These are phyloP conservation scores for Hippophae rhamnoides DNA, from an alignment of 306 rosid species.

Conservation along the genomic window DNA sequence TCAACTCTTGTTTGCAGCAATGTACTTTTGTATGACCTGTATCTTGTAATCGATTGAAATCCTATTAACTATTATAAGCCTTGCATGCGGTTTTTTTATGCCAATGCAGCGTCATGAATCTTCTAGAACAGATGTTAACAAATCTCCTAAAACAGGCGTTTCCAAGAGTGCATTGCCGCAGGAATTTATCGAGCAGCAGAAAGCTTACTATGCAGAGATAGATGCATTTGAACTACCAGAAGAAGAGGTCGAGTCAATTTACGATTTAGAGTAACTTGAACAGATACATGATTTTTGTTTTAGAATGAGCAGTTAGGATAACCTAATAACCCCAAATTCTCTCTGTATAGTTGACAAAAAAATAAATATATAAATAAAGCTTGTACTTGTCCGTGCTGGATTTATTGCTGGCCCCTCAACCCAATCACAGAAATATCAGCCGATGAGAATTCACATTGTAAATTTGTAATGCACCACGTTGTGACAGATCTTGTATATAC, in stretches of 20 bases:
- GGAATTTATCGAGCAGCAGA: constrained; percentile 55
- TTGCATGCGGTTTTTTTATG: constrained; percentile 15
- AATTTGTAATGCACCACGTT: no score
- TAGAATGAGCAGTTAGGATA: constrained; percentile 9
- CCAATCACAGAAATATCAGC: constrained; percentile 1
- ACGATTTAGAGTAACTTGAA: constrained; percentile 35
- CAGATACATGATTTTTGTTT: not conserved
- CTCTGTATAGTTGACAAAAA: constrained; percentile 18
- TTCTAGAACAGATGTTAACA: constrained; percentile 9
- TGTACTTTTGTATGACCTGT: not conserved
- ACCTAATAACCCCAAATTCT: constrained; percentile 7
- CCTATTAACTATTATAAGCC: not conserved
- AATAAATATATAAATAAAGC: constrained; percentile 2
- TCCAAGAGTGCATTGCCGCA: constrained; percentile 23
- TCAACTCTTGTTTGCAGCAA: not conserved
- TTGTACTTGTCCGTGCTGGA: constrained; percentile 6
- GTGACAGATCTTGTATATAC: no score
- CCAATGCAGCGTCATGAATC: constrained; percentile 38
- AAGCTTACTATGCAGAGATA: constrained; percentile 58
- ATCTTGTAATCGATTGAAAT: not conserved
- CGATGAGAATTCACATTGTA: no score
- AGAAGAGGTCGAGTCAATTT: constrained; percentile 54
- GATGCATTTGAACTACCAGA: constrained; percentile 54
- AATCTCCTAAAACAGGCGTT: constrained; percentile 8
- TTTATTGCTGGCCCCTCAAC: constrained; percentile 11